phyloP scores from a whole-genome alignment of 78 protist genomes.

The Dictyostelium firmibasis region DNA sequence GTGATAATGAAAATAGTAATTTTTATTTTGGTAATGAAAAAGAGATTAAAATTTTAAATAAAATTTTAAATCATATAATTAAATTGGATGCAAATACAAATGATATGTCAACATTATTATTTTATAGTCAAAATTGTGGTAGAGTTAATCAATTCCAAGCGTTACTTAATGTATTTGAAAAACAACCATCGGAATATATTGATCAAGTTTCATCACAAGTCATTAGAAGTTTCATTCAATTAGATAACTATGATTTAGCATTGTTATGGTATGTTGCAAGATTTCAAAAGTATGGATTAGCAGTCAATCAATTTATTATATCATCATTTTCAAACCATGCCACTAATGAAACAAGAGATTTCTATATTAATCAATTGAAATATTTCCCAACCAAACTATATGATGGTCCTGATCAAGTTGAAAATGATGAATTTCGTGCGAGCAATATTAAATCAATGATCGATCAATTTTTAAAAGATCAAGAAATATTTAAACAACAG shows the following conservation, averaged over 20 bases:
- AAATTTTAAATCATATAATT: background rate
- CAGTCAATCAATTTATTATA: too few relatives aligned
- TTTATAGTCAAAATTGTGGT: background rate
- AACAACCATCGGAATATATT: background rate
- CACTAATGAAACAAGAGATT: background rate
- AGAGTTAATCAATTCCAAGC: background rate
- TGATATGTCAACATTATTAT: background rate
- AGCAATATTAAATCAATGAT: background rate
- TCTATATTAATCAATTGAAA: background rate
- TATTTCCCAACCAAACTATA: background rate
- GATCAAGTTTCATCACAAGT: background rate
- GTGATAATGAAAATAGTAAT: too few relatives aligned
- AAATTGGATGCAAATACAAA: background rate
- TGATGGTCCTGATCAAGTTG: background rate
- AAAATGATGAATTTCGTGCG: background rate
- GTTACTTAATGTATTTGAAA: background rate
- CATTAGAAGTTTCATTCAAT: background rate
- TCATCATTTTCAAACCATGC: background rate
- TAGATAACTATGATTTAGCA: conserved; percentile 2
- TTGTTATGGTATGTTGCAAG: background rate
- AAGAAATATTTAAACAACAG: background rate
- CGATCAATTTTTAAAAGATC: background rate
- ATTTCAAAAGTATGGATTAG: background rate
- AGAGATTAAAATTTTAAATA: background rate
- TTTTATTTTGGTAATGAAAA: background rate